Percentiles rank a stretch among this genome's conserved stretches.
phyloP scores from a whole-genome alignment of 768 basidiomycete genomes.

The Pleurotus djamor region DNA sequence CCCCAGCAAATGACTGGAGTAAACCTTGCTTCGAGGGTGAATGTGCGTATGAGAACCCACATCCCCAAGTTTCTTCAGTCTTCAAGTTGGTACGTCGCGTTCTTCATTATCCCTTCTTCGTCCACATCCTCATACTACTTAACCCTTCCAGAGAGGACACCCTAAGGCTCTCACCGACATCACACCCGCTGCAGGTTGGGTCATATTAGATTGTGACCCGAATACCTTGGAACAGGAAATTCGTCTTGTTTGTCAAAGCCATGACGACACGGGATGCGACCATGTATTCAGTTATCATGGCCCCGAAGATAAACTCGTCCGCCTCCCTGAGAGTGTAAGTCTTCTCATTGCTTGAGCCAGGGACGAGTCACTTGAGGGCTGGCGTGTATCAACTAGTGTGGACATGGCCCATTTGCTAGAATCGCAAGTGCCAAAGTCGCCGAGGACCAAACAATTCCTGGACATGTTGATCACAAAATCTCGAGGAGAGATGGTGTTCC shows the following conservation, averaged over 20 bases:
- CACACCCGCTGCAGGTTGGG: neutral
- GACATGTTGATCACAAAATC: conserved; percentile 16
- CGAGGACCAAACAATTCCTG: conserved; percentile 31
- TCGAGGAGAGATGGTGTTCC: conserved; percentile 18
- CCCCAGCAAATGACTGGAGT: neutral
- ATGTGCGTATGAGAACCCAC: neutral
- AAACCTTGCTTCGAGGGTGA: conserved; percentile 1
- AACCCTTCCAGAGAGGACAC: neutral
- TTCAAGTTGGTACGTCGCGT: neutral
- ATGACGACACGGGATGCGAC: neutral
- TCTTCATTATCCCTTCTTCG: neutral
- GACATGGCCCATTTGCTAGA: conserved; percentile 18
- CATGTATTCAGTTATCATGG: neutral
- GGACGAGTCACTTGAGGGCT: neutral
- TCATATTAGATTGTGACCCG: neutral
- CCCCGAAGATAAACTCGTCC: neutral
- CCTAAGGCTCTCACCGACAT: neutral
- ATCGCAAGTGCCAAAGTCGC: conserved; percentile 30
- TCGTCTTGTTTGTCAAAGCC: neutral
- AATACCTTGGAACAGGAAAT: neutral
- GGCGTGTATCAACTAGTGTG: neutral
- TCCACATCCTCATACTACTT: neutral
- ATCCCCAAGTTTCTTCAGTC: neutral
- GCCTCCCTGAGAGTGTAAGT: neutral
- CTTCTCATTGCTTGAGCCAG: neutral